Percentiles rank a stretch among this genome's conserved stretches.
Evolutionary conservation across 225 moss, liverwort and hornwort genomes (phyloP).

Genomic region (Physcomitrellopsis africana): DNA sequence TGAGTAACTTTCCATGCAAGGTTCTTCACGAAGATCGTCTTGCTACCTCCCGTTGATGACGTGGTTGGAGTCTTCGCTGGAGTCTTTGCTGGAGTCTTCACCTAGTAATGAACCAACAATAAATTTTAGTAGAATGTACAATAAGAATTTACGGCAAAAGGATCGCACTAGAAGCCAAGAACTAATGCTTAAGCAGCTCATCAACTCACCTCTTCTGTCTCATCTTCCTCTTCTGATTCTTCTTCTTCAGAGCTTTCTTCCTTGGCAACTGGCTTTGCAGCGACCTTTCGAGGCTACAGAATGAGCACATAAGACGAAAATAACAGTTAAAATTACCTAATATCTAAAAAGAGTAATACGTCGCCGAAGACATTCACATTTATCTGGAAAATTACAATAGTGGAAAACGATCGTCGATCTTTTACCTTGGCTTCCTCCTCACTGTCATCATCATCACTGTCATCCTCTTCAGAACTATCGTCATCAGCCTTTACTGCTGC

Average conservation of each 20-base stretch:
- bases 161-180: no score
- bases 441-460: conserved; percentile 64
- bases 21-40: conserved; percentile 84
- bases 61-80: conserved; percentile 26
- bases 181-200: no score
- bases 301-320: background rate
- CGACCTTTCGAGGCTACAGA: conserved; percentile 37
- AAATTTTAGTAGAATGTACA: background rate
- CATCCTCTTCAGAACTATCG: conserved; percentile 56
- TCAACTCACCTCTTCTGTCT: conserved; percentile 35
- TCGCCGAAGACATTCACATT: no score
- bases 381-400: no score
- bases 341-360: no score
- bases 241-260: conserved; percentile 49
- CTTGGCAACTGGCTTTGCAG: conserved; percentile 38
- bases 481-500: conserved; percentile 33
- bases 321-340: background rate
- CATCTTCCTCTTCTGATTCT: conserved; percentile 48
- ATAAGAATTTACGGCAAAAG: no score
- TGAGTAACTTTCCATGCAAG: conserved; percentile 67
- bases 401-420: background rate
- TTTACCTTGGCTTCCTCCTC: conserved; percentile 52
- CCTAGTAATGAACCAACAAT: conserved; percentile 23
- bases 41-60: conserved; percentile 56
- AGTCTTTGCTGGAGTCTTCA: conserved; percentile 52